Evolutionary conservation across 352 stramenopile genomes (phyloP).

Genomic region (Globisporangium viniferum): DNA sequence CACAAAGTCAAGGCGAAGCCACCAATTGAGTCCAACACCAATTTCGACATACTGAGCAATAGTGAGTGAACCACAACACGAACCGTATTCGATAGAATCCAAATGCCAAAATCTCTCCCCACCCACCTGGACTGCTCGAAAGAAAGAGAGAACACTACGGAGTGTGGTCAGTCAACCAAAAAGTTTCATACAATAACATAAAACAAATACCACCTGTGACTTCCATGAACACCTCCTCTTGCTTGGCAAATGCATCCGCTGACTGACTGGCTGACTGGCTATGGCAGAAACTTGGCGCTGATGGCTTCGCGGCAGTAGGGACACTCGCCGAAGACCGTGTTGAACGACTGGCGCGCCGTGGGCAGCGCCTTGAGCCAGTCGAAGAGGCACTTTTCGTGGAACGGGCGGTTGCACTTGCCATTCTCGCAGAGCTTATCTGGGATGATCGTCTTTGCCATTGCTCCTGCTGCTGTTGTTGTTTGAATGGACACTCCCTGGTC

Average conservation of each 20-base stretch:
- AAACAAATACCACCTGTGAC: not conserved
- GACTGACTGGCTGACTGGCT: not conserved
- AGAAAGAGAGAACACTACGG: not conserved
- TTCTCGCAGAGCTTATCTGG: constrained; percentile 88
- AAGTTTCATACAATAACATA: not conserved
- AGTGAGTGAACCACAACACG: not conserved
- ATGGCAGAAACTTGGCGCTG: constrained; percentile 61
- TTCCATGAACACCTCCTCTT: not conserved
- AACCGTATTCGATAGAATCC: not conserved
- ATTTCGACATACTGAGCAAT: not conserved
- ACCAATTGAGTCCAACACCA: not conserved
- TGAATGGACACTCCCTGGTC: not conserved
- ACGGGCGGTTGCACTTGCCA: constrained; percentile 74
- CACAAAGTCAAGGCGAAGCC: not conserved
- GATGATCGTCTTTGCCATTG: constrained; percentile 31
- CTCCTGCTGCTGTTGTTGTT: not conserved
- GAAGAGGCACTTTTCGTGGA: constrained; percentile 86
- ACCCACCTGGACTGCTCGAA: not conserved
- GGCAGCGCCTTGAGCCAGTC: constrained; percentile 89
- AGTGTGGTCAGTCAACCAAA: not conserved
- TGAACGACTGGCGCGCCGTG: constrained; percentile 86
- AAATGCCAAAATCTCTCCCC: not conserved
- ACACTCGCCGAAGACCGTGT: constrained; percentile 88
- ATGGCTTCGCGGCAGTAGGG: constrained; percentile 89
- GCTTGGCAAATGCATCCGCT: not conserved